Evolutionary conservation across 2,329 filamentous ascomycete species (phyloP), one percentile per base, ranked within the genome.

Genomic region (Aspergillus neoniger): DNA sequence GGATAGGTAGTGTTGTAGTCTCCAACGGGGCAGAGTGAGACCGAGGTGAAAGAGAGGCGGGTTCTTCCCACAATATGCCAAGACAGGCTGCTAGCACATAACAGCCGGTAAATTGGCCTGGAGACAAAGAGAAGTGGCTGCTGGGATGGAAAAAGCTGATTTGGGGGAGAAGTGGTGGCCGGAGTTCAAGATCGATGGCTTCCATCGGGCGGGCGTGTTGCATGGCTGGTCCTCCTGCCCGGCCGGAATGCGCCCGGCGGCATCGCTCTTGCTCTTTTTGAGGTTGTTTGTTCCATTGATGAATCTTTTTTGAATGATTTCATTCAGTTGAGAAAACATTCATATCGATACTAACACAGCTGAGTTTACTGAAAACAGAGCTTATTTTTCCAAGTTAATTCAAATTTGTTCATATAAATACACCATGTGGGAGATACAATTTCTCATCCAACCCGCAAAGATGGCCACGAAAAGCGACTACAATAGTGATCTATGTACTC

Each of bases 181-280:
- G 47, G 17, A 50, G 47, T 17, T 50, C 47, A 32, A 50, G 47
- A 50, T 50, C 25, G 25, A 49, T 49, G 44, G 44, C 15, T 15
- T 49, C 44, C 21, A n/a, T 49, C 44, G 44, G 44, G 21, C 21
- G 44, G 44, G 15, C 30, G 38, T 21, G 36, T 49, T 65, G 64
- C 65, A 61, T 50, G 23, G 30, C 5, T 65, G 61, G 65, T 60
- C 12, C 14, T 4, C 47, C 39, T 63, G 59, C 36, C 5, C 17
- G n/a, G 25, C 61, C 61, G 64, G 53, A 67, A 30, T 9, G 38
- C 21, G 41, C 41, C 41, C 41, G 41, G 41, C 41, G 32, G 32
- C 32, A 14, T 36, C 32, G 32, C 12, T 36, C 32, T 36, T 36
- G 32, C 32, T 36, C 32, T 36, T 36, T 36, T 36, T 36, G 32